phyloP scores from a whole-genome alignment of 2,329 filamentous ascomycete species.

The Penicillium italicum region DNA sequence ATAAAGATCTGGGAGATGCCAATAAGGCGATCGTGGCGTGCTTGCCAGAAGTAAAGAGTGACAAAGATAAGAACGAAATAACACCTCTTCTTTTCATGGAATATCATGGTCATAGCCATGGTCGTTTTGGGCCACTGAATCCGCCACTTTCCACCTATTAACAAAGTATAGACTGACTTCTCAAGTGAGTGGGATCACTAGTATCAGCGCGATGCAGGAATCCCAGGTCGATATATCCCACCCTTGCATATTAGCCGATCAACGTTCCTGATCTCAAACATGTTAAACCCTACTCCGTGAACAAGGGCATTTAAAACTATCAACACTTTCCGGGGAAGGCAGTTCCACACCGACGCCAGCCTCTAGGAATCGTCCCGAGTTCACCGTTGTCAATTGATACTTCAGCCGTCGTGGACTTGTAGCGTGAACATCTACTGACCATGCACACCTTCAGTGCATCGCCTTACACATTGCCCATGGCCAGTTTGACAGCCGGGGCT shows the following conservation, averaged over 20 bases:
- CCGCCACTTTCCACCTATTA: conserved; percentile 5
- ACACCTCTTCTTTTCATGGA: background rate
- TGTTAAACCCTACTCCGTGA: background rate
- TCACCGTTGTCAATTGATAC: background rate
- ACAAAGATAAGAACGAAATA: background rate
- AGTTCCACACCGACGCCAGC: background rate
- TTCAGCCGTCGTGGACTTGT: background rate
- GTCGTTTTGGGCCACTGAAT: background rate
- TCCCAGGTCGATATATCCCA: conserved; percentile 4
- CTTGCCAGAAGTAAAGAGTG: background rate
- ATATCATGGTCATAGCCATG: conserved; percentile 22
- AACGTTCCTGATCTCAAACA: background rate
- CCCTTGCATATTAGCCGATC: conserved; percentile 14
- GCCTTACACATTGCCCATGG: background rate
- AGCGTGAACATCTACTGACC: background rate
- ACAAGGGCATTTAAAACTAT: too few species aligned
- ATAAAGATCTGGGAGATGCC: background rate
- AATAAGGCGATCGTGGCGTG: background rate
- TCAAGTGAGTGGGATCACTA: background rate
- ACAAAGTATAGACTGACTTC: background rate
- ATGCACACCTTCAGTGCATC: background rate
- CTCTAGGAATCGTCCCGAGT: background rate
- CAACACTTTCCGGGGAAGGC: background rate
- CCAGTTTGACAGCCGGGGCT: background rate
- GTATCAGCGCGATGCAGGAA: background rate